Evolutionary conservation across 352 stramenopile species (phyloP), one percentile per base, ranked within the genome.

Genomic region (Phytophthora quininea): DNA sequence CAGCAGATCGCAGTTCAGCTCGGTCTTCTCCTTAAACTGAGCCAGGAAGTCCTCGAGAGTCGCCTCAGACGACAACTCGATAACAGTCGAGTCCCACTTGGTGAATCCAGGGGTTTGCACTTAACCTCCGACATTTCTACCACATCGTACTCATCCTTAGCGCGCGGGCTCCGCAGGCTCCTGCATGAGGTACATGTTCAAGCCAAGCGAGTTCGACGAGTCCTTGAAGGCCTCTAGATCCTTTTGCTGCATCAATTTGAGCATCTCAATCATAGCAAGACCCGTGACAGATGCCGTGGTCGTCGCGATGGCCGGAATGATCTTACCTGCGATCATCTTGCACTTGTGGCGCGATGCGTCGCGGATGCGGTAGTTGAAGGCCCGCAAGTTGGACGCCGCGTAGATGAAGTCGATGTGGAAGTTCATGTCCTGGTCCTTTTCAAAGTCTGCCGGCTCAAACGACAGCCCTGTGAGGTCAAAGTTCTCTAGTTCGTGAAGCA

Each of bases 261-360:
- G 82, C 82, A 97, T 84, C 69, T 96, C 82, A 3, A 96, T 64
- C 71, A 99, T 98, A 71, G 99, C 96, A 53, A 99, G 75, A 8
- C 97, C 98, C 2, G 97, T 98, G 51, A 99, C 97, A 53, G 99
- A 99, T 15, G 98, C 98, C 73, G 99, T 99, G 9, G 98, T 99
- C n/a, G 98, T 99, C 14, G 98, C 97, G 82, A 99, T 99, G 29
- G 98, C 98, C 14, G 97, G 97, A 66, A 99, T 99, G 68, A 99
- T 99, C 77, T 99, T 99, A 47, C 98, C 98, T 8, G 98, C 98
- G 67, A 99, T 99, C 72, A 98, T 98, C 82, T 99, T 99, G 73
- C 97, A 93, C 63, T 93, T 95, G 74, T 95, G 88, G 40, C 88
- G 88, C 12, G 86, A 91, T 31, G 86, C 86, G 64, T 91, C 74